Percentiles rank a stretch among this genome's conserved stretches.
Evolutionary conservation across 805 yeast species (phyloP).

Genomic region (Blastobotrys chiropterorum): DNA sequence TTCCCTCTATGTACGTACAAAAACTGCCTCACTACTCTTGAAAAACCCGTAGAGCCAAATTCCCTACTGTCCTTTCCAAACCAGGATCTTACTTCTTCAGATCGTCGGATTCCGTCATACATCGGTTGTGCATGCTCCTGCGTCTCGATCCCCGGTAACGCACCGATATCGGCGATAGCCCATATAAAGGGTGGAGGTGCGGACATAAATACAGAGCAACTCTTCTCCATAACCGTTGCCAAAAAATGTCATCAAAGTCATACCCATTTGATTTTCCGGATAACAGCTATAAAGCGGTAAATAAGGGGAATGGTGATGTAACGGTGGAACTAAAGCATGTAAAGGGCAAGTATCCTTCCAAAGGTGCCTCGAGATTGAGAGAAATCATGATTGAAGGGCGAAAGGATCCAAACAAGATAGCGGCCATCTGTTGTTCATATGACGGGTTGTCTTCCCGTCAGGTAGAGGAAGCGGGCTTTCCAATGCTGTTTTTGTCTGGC

Average conservation of each 20-base stretch:
- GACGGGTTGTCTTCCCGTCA: constrained; percentile 10
- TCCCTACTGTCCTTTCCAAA: too few species aligned
- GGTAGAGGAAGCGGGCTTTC: constrained; percentile 11
- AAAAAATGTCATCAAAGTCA: not conserved
- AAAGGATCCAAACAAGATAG: constrained; percentile 5
- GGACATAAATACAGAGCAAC: not conserved
- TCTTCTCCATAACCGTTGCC: too few species aligned
- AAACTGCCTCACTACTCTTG: too few species aligned
- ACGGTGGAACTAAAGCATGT: not conserved
- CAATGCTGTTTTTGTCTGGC: constrained; percentile 9
- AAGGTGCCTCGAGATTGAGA: constrained; percentile 1
- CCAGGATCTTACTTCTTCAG: too few species aligned
- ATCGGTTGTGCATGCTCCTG: too few species aligned
- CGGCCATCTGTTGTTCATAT: constrained; percentile 9
- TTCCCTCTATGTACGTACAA: too few species aligned
- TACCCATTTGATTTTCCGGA: not conserved
- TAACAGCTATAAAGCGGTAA: not conserved
- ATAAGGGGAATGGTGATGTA: not conserved
- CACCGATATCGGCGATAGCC: too few species aligned
- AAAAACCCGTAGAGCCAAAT: too few species aligned
- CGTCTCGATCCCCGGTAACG: too few species aligned
- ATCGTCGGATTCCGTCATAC: too few species aligned
- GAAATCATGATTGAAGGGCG: constrained; percentile 7
- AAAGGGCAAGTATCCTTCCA: not conserved
- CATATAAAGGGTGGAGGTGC: too few species aligned